A percentile compares a stretch with the other conserved stretches of the same genome.
Evolutionary conservation across 768 basidiomycete species (phyloP).

Genomic region (Auriscalpium orientale): DNA sequence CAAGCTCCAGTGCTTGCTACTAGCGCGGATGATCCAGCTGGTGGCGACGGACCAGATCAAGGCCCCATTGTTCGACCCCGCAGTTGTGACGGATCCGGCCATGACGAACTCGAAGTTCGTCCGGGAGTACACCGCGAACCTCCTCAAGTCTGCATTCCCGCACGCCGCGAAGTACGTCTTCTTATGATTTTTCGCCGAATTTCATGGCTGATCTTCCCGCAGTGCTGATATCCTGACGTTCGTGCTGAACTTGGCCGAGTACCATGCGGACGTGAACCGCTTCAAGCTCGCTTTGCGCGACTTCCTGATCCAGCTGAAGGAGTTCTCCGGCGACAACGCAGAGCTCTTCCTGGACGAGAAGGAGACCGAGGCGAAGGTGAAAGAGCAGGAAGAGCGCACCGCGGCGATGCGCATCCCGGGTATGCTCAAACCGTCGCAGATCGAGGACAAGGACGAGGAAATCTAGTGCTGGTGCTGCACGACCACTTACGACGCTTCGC

Average conservation of each 20-base stretch:
- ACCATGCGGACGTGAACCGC: constrained; percentile 71
- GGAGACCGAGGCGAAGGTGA: constrained; percentile 72
- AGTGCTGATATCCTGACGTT: constrained; percentile 72
- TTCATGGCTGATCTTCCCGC: constrained; percentile 6
- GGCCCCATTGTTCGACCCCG: constrained; percentile 78
- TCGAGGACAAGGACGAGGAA: constrained; percentile 91
- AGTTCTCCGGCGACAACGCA: constrained; percentile 91
- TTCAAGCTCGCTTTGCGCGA: constrained; percentile 95
- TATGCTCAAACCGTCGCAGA: constrained; percentile 90
- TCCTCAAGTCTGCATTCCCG: constrained; percentile 85
- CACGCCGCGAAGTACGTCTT: constrained; percentile 75
- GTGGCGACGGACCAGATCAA: constrained; percentile 77
- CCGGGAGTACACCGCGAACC: constrained; percentile 76
- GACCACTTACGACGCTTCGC: no score
- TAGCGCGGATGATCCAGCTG: constrained; percentile 92
- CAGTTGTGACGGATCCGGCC: constrained; percentile 58
- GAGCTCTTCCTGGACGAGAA: constrained; percentile 94
- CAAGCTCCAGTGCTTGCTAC: constrained; percentile 86
- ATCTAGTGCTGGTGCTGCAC: no score
- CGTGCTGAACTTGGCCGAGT: constrained; percentile 58
- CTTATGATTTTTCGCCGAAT: background rate
- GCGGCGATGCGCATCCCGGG: constrained; percentile 91
- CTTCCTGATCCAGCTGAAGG: constrained; percentile 96
- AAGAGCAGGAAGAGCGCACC: constrained; percentile 78
- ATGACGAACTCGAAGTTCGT: constrained; percentile 78